These are phyloP conservation scores for Pisolithus thermaeus DNA, from an alignment of 1,284 basidiomycete species.

Conservation along the genomic window DNA sequence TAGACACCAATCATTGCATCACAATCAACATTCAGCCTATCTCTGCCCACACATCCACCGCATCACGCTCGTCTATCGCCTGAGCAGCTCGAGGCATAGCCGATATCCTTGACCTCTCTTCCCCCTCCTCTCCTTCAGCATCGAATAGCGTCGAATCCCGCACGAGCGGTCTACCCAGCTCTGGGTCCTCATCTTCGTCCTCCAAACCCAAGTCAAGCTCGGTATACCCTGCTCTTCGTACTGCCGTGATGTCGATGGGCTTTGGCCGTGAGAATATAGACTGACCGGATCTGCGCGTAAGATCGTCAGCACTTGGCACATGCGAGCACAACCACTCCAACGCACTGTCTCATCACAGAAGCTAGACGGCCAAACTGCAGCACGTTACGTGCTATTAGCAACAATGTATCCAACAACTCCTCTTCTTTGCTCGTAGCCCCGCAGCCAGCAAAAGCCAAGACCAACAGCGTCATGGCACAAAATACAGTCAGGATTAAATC, in stretches of 20 bases:
- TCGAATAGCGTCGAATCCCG: conserved; percentile 55
- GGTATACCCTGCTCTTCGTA: conserved; percentile 59
- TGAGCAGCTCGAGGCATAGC: conserved; percentile 55
- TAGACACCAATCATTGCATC: not conserved
- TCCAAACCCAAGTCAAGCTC: conserved; percentile 69
- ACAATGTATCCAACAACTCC: conserved; percentile 84
- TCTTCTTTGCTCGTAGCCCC: conserved; percentile 77
- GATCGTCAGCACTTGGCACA: conserved; percentile 8
- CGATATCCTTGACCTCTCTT: conserved; percentile 28
- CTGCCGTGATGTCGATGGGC: conserved; percentile 82
- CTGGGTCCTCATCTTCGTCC: conserved; percentile 54
- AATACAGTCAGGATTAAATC: conserved; percentile 83
- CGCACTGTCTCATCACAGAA: conserved; percentile 85
- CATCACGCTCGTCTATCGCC: conserved; percentile 51
- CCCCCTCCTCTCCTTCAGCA: conserved; percentile 34
- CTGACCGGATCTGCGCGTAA: conserved; percentile 72
- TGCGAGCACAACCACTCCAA: conserved; percentile 13
- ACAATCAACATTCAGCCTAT: conserved; percentile 40
- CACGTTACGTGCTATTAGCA: conserved; percentile 85
- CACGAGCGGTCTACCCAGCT: conserved; percentile 51
- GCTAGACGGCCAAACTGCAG: conserved; percentile 88
- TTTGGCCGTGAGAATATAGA: conserved; percentile 89
- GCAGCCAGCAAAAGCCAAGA: conserved; percentile 80
- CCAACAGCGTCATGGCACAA: conserved; percentile 80
- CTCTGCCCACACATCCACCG: conserved; percentile 69